Percentiles rank a stretch among this genome's conserved stretches.
These are phyloP conservation scores for Candolleomyces efflorescens DNA, from an alignment of 768 basidiomycete genomes.

Conservation along the genomic window DNA sequence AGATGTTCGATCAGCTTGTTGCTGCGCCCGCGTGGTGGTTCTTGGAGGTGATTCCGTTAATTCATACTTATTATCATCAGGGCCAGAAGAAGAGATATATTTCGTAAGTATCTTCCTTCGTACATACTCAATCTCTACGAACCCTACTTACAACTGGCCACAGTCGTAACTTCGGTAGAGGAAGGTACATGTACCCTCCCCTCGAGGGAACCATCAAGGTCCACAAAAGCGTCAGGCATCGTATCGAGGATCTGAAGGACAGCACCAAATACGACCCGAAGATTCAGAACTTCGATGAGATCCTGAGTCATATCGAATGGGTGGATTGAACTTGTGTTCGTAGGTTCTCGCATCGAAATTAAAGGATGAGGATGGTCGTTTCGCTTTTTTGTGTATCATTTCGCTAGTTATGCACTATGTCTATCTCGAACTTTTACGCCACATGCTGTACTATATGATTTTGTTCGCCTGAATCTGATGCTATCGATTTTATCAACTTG, in stretches of 20 bases:
- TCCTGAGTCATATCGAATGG: slow-evolving; percentile 1
- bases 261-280: slow-evolving; percentile 33
- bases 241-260: slow-evolving; percentile 41
- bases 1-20: slow-evolving; percentile 53
- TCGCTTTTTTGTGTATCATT: too few relatives aligned
- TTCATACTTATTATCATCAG: slow-evolving; percentile 23
- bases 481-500: too few relatives aligned
- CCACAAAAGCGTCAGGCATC: slow-evolving; percentile 45
- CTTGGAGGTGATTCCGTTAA: slow-evolving; percentile 52
- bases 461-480: too few relatives aligned
- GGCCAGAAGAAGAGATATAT: slow-evolving; percentile 26
- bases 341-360: too few relatives aligned
- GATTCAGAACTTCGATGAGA: slow-evolving; percentile 23
- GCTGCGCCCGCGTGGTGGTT: slow-evolving; percentile 56
- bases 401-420: too few relatives aligned
- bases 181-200: slow-evolving; percentile 37
- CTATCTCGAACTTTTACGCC: too few relatives aligned
- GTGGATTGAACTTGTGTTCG: not conserved
- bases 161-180: slow-evolving; percentile 30
- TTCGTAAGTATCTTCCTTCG: slow-evolving; percentile 17
- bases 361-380: too few relatives aligned
- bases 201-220: slow-evolving; percentile 33
- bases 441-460: too few relatives aligned
- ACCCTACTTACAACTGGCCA: slow-evolving; percentile 10
- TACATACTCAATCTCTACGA: not conserved